Evolutionary conservation across 2,329 filamentous ascomycete genomes (phyloP).

Genomic region (Akanthomyces lecanii): DNA sequence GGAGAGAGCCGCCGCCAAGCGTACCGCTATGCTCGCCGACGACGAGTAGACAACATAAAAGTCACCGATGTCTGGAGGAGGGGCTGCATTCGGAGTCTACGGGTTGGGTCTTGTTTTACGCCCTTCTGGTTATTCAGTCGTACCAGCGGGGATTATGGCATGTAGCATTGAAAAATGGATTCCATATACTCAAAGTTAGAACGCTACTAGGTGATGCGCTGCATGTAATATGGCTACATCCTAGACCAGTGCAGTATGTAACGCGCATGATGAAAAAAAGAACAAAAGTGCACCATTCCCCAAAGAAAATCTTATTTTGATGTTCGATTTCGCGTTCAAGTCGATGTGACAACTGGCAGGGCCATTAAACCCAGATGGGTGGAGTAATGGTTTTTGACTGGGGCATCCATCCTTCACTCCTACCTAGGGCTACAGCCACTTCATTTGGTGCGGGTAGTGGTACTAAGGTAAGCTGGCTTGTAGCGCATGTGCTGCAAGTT

Average conservation of each 20-base stretch:
- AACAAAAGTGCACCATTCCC: slow-evolving; percentile 9
- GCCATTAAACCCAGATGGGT: background rate
- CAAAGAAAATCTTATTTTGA: background rate
- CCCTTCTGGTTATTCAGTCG: slow-evolving; percentile 45
- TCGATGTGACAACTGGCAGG: background rate
- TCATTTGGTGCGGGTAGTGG: too few relatives aligned
- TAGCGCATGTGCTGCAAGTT: too few relatives aligned
- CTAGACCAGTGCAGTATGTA: slow-evolving; percentile 11
- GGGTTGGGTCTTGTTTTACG: slow-evolving; percentile 51
- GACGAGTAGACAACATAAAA: slow-evolving; percentile 46
- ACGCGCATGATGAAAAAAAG: slow-evolving; percentile 16
- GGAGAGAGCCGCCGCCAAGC: slow-evolving; percentile 89
- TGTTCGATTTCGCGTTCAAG: background rate
- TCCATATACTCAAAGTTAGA: slow-evolving; percentile 42
- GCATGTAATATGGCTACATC: slow-evolving; percentile 5
- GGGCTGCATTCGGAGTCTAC: slow-evolving; percentile 58
- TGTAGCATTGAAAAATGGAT: slow-evolving; percentile 56
- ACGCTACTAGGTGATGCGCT: slow-evolving; percentile 14
- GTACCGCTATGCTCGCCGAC: slow-evolving; percentile 76
- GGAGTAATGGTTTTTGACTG: too few relatives aligned
- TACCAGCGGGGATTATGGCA: slow-evolving; percentile 50
- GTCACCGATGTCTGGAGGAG: slow-evolving; percentile 45
- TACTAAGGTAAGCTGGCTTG: too few relatives aligned
- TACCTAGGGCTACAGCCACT: too few relatives aligned
- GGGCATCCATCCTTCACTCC: too few relatives aligned